Evolutionary conservation across 371 early-diverging fungal species (phyloP), one percentile per base, ranked within the genome.

Genomic region (Capniomyces stellatus): DNA sequence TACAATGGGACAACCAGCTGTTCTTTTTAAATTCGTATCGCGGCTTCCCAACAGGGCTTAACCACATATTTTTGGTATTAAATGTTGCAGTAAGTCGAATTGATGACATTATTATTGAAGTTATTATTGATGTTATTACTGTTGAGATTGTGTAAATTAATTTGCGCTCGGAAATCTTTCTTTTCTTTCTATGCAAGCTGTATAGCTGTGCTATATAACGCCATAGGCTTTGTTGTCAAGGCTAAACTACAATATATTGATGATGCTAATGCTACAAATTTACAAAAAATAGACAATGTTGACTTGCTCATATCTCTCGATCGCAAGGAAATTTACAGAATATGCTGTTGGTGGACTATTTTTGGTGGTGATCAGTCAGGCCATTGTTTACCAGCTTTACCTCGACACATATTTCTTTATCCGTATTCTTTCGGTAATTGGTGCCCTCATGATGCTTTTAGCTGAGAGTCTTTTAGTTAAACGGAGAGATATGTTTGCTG

Each of bases 361-460:
- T 59, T 63, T 71, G 1, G 89, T 90, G 13, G 81, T 91, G 12
- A 64, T 92, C 2, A 67, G 81, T 50, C 96, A 95, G 62, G 82
- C 87, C 22, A 64, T 95, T 54, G 93, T 87, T 24, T 95, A 95
- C 64, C 93, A 93, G 24, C 74, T 95, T 58, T 71, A 90, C 53
- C 89, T 91, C 58, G 87, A 95, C 63, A 62, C 82, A 50, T 72
- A 73, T 54, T 92, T 92, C 74, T 82, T 95, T 63, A 70, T 94
- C 62, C 87, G 94, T 52, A 87, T 85, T 65, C 74, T 94, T 30
- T 90, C 92, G 10, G 83, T 95, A 44, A 71, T 81, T 53, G 96
- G 95, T 29, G 96, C 92, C 27, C 77, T 95, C n/a, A 65, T 94
- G 54, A 87, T 95, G 85, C 77, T 94, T 13, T 70, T 92, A n/a